Evolutionary conservation across 305 asterid genomes (phyloP), one percentile per base, ranked within the genome.

Genomic region (Salvia sclarea): DNA sequence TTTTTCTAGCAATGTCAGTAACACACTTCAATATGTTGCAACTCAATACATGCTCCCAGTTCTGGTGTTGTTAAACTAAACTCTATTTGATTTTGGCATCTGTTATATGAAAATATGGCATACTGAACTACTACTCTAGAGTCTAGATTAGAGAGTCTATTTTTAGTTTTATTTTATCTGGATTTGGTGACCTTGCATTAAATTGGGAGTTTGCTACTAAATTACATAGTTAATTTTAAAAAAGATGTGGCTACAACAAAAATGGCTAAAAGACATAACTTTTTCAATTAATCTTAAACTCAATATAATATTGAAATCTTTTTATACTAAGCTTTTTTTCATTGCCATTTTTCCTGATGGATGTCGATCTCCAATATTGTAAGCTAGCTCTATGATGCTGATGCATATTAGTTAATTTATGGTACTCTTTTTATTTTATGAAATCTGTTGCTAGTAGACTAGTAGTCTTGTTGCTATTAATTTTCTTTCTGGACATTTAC

Each of bases 371-470:
- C 37, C 40, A 59, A 49, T 63, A 21, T 48, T 30, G 54, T 48
- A 61, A 22, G 30, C 13, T 5, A 48, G 56, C 47, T 33, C n/a
- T n/a, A n/a, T n/a, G n/a, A n/a, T n/a, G n/a, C n/a, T 55, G 67
- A 48, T 58, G 53, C 37, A 64, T 33, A 14, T 11, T 40, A 8
- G 37, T 66, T 55, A 43, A 43, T 12, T 24, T 47, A 17, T 7
- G 59, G 18, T 55, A 37, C 13, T 57, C 8, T 24, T 8, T 24
- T 13, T 64, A 35, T 53, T 12, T 63, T 45, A 55, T 37, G 37
- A 68, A 13, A 30, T 12, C 68, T 72, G 35, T 57, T 64, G 55
- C 56, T 60, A 65, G 33, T 55, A 28, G 59, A n/a, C n/a, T n/a
- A n/a, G n/a, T n/a, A n/a, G 20, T 72, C 55, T 75, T 63, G 18